phyloP scores from a whole-genome alignment of 441 rosid genomes.

The Isatis lusitanica region DNA sequence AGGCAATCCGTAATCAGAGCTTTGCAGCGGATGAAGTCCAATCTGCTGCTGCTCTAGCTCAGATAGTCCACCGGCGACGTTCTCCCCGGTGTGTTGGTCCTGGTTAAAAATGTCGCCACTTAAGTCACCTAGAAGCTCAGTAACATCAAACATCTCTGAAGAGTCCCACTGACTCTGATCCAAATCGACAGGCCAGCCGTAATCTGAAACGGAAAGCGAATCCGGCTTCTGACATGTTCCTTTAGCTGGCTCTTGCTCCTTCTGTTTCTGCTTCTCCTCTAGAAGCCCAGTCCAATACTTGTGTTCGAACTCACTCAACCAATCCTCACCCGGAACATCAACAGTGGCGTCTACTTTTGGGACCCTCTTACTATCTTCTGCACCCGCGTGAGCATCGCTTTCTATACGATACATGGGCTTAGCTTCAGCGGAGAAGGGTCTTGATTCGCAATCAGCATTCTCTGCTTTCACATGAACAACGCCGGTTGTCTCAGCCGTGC shows the following conservation, averaged over 20 bases:
- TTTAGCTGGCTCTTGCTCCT: neutral
- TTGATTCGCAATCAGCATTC: slow-evolving; percentile 38
- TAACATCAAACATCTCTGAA: slow-evolving; percentile 54
- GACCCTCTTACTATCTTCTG: neutral
- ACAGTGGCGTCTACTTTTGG: neutral
- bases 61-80: neutral
- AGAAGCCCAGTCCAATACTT: neutral
- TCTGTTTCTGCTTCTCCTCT: slow-evolving; percentile 11
- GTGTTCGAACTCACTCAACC: slow-evolving; percentile 25
- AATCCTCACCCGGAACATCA: neutral
- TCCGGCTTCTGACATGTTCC: neutral
- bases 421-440: neutral
- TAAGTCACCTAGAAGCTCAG: slow-evolving; percentile 47
- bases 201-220: neutral
- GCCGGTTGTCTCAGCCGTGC: slow-evolving; percentile 25
- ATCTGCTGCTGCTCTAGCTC: neutral
- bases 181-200: slow-evolving; percentile 33
- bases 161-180: slow-evolving; percentile 24
- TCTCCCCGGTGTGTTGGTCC: neutral
- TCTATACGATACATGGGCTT: neutral
- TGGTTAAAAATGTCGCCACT: slow-evolving; percentile 27
- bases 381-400: neutral
- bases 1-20: slow-evolving; percentile 18
- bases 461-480: slow-evolving; percentile 17
- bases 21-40: neutral